Evolutionary conservation across 495 filamentous ascomycete genomes (phyloP).

Genomic region (Astrothelium subdiscretum): DNA sequence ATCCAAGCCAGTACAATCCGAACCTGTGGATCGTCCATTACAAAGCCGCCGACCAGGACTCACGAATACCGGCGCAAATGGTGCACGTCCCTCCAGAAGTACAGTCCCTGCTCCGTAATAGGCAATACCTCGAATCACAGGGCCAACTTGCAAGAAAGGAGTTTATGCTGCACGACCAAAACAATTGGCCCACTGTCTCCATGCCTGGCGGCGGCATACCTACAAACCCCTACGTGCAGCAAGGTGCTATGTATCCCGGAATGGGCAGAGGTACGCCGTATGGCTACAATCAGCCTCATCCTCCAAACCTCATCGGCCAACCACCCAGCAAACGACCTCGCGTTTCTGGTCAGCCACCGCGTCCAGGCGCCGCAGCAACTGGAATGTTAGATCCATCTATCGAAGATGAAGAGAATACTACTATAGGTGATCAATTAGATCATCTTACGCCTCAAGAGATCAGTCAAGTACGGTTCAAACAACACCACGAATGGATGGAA

Average conservation of each 20-base stretch:
- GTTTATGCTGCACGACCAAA: constrained; percentile 81
- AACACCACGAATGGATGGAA: constrained; percentile 99
- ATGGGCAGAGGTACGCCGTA: neutral
- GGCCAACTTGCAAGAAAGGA: constrained; percentile 82
- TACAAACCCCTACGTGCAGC: constrained; percentile 18
- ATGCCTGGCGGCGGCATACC: constrained; percentile 39
- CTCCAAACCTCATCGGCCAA: neutral
- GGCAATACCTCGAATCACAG: constrained; percentile 58
- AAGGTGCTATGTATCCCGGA: constrained; percentile 1
- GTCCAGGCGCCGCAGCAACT: neutral
- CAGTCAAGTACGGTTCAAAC: constrained; percentile 69
- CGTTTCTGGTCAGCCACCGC: neutral
- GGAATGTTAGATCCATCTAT: constrained; percentile 42
- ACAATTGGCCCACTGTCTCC: constrained; percentile 77
- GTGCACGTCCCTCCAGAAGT: constrained; percentile 49
- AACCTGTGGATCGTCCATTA: constrained; percentile 95
- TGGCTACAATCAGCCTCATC: neutral
- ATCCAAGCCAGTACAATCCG: constrained; percentile 56
- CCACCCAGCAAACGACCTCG: neutral
- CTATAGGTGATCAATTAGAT: constrained; percentile 77
- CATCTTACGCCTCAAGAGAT: constrained; percentile 78
- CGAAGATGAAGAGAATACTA: constrained; percentile 83
- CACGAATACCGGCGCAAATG: constrained; percentile 54
- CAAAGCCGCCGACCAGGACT: constrained; percentile 53
- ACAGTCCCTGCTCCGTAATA: constrained; percentile 48